Base-by-base conservation (phyloP, 257 asterid species). In the Craterostigma plantagineum region DNA sequence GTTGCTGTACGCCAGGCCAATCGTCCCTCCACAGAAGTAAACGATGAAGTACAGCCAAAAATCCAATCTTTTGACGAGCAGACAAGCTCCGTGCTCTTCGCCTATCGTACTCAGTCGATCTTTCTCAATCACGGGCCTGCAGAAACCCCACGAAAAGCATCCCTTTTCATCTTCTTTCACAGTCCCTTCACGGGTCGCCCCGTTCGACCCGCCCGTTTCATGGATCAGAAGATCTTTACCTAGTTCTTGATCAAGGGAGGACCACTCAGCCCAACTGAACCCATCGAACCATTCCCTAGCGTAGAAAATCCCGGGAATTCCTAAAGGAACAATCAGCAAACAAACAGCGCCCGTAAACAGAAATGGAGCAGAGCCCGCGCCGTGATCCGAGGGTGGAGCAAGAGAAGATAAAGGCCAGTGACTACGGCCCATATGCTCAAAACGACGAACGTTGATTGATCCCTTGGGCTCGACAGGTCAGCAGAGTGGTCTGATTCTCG, bases 1-100 rank as follows among this genome's bases (percentile, higher is more conserved):
- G 52, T 81, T 86, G 49, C 97, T 86, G 18, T 81, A 86, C 34
- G 77, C 97, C 4, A 86, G 71, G 45, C 94, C 97, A 37, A 86
- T 61, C 17, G 97, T 86, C 8, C 97, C 94, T 11, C 97, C 97
- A 59, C 84, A 75, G 46, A 86, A 71, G 44, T 86, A 81, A 1
- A 87, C 69, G 34, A 69, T 1, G 42, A 59, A 86, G 48, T 86
- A 78, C 9, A 86, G 54, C 97, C 94, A 86, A 52, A 86, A 86
- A 42, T 86, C 97, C 35, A 78, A 49, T 51, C 93, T 71, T 0
- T 61, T 59, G 10, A 76, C 52, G 23, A 86, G 81, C 68, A 44
- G 50, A 5, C 35, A 33, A 11, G 79, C 79, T 6, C 37, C 56
- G 16, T 86, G 97, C 55, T 86, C 97, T 60, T 75, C 74, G 38